Evolutionary conservation across 2,329 filamentous ascomycete genomes (phyloP).

Genomic region (Aspergillus sp.): DNA sequence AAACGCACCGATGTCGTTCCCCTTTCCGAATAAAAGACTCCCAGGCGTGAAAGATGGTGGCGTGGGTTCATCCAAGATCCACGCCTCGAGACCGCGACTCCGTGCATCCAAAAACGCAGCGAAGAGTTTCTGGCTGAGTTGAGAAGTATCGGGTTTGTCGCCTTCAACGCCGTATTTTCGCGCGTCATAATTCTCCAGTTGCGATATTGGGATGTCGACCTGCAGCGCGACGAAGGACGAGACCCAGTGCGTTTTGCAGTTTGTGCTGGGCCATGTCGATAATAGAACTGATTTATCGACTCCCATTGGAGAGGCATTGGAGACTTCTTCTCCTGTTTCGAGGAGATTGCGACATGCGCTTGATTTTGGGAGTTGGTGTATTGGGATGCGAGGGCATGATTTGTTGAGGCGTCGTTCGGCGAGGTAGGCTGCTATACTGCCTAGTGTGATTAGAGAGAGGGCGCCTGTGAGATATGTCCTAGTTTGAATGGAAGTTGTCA

Average conservation of each 20-base stretch:
- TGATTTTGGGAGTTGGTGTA: background rate
- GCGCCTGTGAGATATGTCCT: no score
- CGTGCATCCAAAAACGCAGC: background rate
- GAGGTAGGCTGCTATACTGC: background rate
- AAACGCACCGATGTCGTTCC: background rate
- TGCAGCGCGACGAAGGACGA: constrained; percentile 4
- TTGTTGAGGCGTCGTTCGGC: background rate
- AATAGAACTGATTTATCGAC: background rate
- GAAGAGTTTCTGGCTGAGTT: background rate
- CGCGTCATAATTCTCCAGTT: background rate
- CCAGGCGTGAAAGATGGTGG: background rate
- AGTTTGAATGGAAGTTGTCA: no score
- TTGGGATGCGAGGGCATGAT: background rate
- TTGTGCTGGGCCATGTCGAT: background rate
- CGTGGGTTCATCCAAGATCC: background rate
- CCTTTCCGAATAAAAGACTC: background rate
- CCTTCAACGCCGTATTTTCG: background rate
- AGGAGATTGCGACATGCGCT: background rate
- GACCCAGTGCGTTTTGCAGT: constrained; percentile 2
- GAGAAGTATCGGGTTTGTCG: background rate
- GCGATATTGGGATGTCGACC: constrained; percentile 1
- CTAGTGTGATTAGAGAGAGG: no score
- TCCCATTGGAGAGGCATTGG: background rate
- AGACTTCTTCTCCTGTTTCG: background rate
- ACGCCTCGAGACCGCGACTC: background rate